A percentile compares a stretch with the other conserved stretches of the same genome.
phyloP scores from a whole-genome alignment of 345 rosid species.

The Sisymbrium altissimum region DNA sequence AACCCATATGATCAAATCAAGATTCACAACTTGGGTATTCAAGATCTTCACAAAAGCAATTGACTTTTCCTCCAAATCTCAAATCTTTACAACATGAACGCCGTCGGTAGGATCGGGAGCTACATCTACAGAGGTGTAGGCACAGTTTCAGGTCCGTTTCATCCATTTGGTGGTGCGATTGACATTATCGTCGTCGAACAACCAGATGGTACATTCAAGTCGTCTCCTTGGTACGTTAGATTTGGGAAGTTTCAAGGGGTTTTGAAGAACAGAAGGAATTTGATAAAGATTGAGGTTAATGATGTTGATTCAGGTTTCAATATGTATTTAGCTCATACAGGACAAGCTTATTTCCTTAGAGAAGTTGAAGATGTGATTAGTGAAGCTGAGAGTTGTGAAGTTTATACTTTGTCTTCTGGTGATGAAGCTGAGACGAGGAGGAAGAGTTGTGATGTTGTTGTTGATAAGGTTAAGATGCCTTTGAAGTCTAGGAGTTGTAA shows the following conservation, averaged over 20 bases:
- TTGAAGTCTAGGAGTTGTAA: conserved; percentile 50
- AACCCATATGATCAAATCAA: conserved; percentile 7
- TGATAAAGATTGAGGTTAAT: conserved; percentile 65
- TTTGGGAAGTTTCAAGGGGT: conserved; percentile 99
- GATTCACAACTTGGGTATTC: conserved; percentile 1
- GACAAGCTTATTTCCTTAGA: conserved; percentile 84
- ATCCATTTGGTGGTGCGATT: conserved; percentile 97
- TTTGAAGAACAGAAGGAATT: conserved; percentile 61
- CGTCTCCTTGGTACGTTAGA: conserved; percentile 96
- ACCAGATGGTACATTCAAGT: conserved; percentile 87
- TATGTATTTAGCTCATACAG: conserved; percentile 85
- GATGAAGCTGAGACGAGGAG: conserved; percentile 38
- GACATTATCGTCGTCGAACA: conserved; percentile 94
- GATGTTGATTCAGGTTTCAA: conserved; percentile 62
- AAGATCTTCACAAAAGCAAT: background rate
- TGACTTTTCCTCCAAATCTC: background rate
- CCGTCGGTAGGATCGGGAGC: conserved; percentile 86
- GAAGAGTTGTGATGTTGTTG: conserved; percentile 13
- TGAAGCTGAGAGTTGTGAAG: conserved; percentile 37
- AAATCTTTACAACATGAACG: conserved; percentile 43
- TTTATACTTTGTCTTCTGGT: conserved; percentile 49
- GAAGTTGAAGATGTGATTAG: conserved; percentile 54
- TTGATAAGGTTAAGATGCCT: conserved; percentile 33
- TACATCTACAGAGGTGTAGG: conserved; percentile 79
- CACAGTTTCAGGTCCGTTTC: conserved; percentile 82